phyloP scores from a whole-genome alignment of 1,284 basidiomycete species.

The Ustilago esculenta region DNA sequence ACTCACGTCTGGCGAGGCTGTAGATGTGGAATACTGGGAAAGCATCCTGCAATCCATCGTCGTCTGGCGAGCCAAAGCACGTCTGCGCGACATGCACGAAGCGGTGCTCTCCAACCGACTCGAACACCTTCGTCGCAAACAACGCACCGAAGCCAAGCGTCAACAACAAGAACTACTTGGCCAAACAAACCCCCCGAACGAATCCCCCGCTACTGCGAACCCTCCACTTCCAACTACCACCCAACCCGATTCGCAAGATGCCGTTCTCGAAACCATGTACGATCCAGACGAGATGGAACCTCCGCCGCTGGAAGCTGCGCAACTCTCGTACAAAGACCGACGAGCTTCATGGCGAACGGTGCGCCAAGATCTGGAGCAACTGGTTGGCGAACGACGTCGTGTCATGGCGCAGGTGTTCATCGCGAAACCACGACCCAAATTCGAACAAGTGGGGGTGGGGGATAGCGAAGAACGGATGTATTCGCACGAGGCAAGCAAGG shows the following conservation, averaged over 20 bases:
- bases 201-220: slow-evolving; percentile 6
- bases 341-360: slow-evolving; percentile 36
- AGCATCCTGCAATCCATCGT: slow-evolving; percentile 85
- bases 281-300: slow-evolving; percentile 61
- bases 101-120: slow-evolving; percentile 93
- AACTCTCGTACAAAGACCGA: slow-evolving; percentile 52
- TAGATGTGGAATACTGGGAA: slow-evolving; percentile 99
- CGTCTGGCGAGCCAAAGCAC: slow-evolving; percentile 99
- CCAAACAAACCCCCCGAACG: slow-evolving; percentile 68
- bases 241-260: too few relatives aligned
- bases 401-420: slow-evolving; percentile 51
- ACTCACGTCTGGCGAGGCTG: slow-evolving; percentile 86
- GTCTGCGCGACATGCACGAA: slow-evolving; percentile 90
- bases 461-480: slow-evolving; percentile 57
- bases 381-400: slow-evolving; percentile 45
- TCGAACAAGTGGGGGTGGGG: too few relatives aligned
- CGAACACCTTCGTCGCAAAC: slow-evolving; percentile 91
- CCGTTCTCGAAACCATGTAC: slow-evolving; percentile 72
- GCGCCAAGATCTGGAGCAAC: slow-evolving; percentile 36
- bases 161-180: slow-evolving; percentile 84
- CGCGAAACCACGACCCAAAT: slow-evolving; percentile 37
- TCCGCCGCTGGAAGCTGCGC: slow-evolving; percentile 20
- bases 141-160: slow-evolving; percentile 90
- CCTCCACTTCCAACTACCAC: too few relatives aligned
- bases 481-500: slow-evolving; percentile 73